These are phyloP conservation scores for Hippophae rhamnoides DNA, from an alignment of 306 rosid species.

Conservation along the genomic window DNA sequence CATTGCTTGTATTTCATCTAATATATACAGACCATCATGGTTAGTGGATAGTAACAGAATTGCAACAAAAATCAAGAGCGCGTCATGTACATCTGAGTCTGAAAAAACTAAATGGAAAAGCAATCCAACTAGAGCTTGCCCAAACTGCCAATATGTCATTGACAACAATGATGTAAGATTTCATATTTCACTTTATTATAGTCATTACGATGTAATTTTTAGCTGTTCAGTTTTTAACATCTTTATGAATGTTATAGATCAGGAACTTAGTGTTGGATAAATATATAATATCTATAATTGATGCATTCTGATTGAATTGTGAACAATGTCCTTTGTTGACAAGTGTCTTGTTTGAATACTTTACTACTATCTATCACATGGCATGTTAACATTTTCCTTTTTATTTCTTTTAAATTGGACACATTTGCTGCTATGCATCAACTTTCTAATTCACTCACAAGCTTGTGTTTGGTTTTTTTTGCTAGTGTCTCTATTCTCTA, in stretches of 20 bases:
- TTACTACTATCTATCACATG: background rate
- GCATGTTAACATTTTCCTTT: background rate
- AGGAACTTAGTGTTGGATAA: too few relatives aligned
- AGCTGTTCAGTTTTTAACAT: background rate
- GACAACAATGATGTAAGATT: constrained; percentile 72
- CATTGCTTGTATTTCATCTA: constrained; percentile 9
- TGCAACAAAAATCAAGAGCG: constrained; percentile 79
- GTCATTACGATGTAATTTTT: background rate
- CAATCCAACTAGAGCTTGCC: constrained; percentile 74
- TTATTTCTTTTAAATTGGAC: background rate
- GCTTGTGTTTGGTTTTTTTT: too few relatives aligned
- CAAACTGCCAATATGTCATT: constrained; percentile 54
- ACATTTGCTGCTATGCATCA: background rate
- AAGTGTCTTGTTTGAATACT: background rate
- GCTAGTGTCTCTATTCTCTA: too few relatives aligned
- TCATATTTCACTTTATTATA: background rate
- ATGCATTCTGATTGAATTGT: background rate
- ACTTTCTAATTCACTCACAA: too few relatives aligned
- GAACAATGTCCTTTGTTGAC: background rate
- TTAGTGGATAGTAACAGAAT: constrained; percentile 73
- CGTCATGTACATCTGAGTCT: constrained; percentile 45
- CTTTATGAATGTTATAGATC: too few relatives aligned
- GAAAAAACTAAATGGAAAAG: constrained; percentile 50
- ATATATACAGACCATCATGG: constrained; percentile 53
- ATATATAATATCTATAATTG: background rate